phyloP scores from a whole-genome alignment of 495 filamentous ascomycete species.

The Podospora comata region DNA sequence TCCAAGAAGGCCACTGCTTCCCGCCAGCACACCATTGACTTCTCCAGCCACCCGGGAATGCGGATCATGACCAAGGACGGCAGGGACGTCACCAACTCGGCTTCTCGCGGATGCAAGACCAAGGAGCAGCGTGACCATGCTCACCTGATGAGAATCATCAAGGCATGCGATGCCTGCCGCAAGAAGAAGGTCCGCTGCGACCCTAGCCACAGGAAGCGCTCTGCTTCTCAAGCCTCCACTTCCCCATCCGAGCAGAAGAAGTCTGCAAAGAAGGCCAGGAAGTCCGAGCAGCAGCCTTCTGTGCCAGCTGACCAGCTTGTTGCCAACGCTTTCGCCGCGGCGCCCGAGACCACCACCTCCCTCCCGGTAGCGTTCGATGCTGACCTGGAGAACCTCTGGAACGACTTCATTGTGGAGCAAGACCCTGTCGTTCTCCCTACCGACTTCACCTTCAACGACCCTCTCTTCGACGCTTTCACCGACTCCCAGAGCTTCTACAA shows the following conservation, averaged over 20 bases:
- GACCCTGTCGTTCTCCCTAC: slow-evolving; percentile 25
- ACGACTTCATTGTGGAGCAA: slow-evolving; percentile 42
- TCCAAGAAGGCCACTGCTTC: slow-evolving; percentile 30
- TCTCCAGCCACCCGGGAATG: slow-evolving; percentile 53
- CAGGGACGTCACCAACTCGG: slow-evolving; percentile 53
- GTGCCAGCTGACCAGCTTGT: slow-evolving; percentile 19
- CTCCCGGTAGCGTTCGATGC: slow-evolving; percentile 21
- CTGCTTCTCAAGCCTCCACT: slow-evolving; percentile 29
- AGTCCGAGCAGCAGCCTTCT: slow-evolving; percentile 31
- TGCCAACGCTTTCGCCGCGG: slow-evolving; percentile 15
- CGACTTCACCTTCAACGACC: slow-evolving; percentile 28
- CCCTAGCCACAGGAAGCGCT: slow-evolving; percentile 47
- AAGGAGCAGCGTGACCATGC: slow-evolving; percentile 61
- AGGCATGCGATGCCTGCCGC: slow-evolving; percentile 55
- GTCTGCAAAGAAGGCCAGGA: slow-evolving; percentile 40
- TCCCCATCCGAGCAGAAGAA: slow-evolving; percentile 34
- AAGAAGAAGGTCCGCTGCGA: slow-evolving; percentile 55
- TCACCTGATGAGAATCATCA: slow-evolving; percentile 56
- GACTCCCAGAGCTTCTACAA: slow-evolving; percentile 37
- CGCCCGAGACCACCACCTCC: slow-evolving; percentile 20
- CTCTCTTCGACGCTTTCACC: slow-evolving; percentile 42
- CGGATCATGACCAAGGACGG: slow-evolving; percentile 59
- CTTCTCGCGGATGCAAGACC: slow-evolving; percentile 56
- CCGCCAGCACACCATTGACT: slow-evolving; percentile 35
- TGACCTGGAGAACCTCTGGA: slow-evolving; percentile 33